Percentiles rank a stretch among this genome's conserved stretches.
phyloP scores from a whole-genome alignment of 257 asterid species.

The Eustoma russellianum region DNA sequence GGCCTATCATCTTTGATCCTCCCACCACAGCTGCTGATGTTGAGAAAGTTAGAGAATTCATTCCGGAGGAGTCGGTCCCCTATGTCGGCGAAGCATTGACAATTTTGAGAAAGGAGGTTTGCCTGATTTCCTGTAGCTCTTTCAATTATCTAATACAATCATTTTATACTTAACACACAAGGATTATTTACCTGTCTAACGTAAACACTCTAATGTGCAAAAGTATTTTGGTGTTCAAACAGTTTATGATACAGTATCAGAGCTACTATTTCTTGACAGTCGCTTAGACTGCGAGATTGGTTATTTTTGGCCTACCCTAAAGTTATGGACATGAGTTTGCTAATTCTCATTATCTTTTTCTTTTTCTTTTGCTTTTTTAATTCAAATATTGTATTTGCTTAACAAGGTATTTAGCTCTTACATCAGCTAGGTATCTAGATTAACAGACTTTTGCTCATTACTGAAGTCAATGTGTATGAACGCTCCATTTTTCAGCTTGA shows the following conservation, averaged over 20 bases:
- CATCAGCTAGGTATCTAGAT: too few relatives aligned
- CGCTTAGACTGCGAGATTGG: too few relatives aligned
- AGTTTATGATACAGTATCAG: background rate
- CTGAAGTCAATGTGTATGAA: too few relatives aligned
- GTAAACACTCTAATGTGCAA: background rate
- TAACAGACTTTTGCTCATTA: too few relatives aligned
- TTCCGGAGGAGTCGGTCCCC: slow-evolving; percentile 86
- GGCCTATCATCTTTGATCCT: slow-evolving; percentile 91
- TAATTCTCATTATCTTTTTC: too few relatives aligned
- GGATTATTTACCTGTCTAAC: background rate
- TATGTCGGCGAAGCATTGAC: slow-evolving; percentile 94
- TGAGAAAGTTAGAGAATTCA: slow-evolving; percentile 75
- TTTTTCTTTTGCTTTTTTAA: too few relatives aligned
- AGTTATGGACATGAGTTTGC: too few relatives aligned
- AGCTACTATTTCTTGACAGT: too few relatives aligned
- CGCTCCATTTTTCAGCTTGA: too few relatives aligned
- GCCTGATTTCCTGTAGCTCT: background rate
- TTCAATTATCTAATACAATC: slow-evolving; percentile 1
- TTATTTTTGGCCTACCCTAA: too few relatives aligned
- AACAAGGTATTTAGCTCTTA: too few relatives aligned
- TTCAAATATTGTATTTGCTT: too few relatives aligned
- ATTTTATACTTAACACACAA: background rate
- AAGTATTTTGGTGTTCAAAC: background rate
- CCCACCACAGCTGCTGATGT: slow-evolving; percentile 56
- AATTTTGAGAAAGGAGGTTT: slow-evolving; percentile 86